phyloP scores from a whole-genome alignment of 129 eudicot genomes.

The Sambucus nigra region DNA sequence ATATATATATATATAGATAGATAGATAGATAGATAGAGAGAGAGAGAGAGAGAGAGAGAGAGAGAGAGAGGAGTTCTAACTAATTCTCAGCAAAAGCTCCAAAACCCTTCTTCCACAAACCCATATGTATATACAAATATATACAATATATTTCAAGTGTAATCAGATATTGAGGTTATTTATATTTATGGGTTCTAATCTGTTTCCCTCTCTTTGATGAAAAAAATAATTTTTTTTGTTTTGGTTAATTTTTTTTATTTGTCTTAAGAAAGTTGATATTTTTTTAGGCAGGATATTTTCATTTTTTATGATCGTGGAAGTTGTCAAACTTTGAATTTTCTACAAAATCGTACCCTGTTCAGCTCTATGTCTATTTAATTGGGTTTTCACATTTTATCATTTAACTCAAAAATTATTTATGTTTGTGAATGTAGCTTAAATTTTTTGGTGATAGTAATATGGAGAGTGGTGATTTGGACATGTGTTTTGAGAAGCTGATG shows the following conservation, averaged over 20 bases:
- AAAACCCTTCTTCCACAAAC: neutral
- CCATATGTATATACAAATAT: neutral
- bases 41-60: too few relatives aligned
- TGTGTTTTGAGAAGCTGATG: constrained; percentile 46
- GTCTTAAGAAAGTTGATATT: too few relatives aligned
- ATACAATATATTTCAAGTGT: neutral
- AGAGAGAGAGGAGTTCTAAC: too few relatives aligned
- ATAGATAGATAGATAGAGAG: too few relatives aligned
- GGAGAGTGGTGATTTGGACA: constrained; percentile 26
- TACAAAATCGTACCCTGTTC: too few relatives aligned
- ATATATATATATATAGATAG: too few relatives aligned
- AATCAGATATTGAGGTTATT: constrained; percentile 3
- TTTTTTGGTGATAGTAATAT: constrained; percentile 11
- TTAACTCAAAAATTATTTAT: too few relatives aligned
- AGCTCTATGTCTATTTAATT: too few relatives aligned
- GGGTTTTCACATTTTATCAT: neutral
- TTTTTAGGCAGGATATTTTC: too few relatives aligned
- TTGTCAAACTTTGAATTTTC: neutral
- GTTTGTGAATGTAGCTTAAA: neutral
- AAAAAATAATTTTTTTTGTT: neutral
- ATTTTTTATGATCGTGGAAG: neutral
- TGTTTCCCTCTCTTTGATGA: constrained; percentile 7
- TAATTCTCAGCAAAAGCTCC: too few relatives aligned
- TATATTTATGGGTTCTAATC: too few relatives aligned
- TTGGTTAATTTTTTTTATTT: neutral